Base-by-base conservation (phyloP, 768 basidiomycete species). In the Postia placenta region DNA sequence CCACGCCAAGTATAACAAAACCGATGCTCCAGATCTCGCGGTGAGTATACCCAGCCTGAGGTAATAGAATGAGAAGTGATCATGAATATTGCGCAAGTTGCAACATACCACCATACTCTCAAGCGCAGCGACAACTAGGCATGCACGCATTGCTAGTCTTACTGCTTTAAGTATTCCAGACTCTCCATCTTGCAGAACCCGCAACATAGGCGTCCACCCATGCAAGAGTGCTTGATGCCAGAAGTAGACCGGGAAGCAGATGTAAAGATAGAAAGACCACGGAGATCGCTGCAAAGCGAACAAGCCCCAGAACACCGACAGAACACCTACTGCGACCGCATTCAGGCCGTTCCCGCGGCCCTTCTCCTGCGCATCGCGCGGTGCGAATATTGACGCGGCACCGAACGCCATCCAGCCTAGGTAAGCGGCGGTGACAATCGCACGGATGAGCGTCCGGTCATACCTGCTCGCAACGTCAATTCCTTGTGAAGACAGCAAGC, bases 331-430 rank as follows among this genome's bases (percentile, higher is more conserved):
- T 26, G 35, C 55, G 14, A 22, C 33, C 23, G 33, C 19, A 28
- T 42, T 33, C 9, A 42, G 28, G 5, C 19, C 20, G 19, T 5
- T 5, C 24, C 5, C 46, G 33, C n/a, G 28, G 43, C 14, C 40
- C 23, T 9, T 42, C 19, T 20, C 38, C 6, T 36, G 37, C 33
- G 47, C 17, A 70, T 67, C 19, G 61, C 53, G 7, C 6, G 75
- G 69, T 22, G 76, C 69, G 45, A 86, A 66, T 5, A 89, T 71
- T 37, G 72, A 81, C 4, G 80, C 62, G 0, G 81, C 78, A 5
- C 79, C 70, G 62, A 80, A 91, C 1, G 79, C 80, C 17, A 79
- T 79, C 87, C 90, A 93, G 45, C 88, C 88, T 2, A 74, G 61
- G 63, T 93, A 92, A 1, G 87, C 88, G 5, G 74, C 60, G 1